phyloP scores from a whole-genome alignment of 208 protist genomes.

The Trypanosomatidae sp. region DNA sequence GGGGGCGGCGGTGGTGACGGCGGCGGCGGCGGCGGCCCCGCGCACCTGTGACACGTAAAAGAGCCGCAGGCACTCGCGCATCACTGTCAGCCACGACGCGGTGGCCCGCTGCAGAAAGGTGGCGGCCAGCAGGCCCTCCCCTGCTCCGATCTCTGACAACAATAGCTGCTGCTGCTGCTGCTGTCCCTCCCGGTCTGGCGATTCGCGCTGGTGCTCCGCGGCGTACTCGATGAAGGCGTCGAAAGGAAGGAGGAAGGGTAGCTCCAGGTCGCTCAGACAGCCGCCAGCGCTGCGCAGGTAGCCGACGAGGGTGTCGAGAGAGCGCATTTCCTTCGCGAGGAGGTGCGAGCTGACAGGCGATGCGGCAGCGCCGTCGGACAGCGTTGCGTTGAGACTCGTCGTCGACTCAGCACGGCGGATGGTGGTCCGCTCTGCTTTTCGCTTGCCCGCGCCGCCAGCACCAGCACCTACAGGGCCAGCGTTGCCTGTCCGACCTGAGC shows the following conservation, averaged over 20 bases:
- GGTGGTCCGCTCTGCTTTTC: too few species aligned
- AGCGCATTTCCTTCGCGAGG: slow-evolving; percentile 32
- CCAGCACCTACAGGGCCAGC: too few species aligned
- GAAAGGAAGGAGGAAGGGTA: slow-evolving; percentile 78
- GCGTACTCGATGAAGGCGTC: slow-evolving; percentile 65
- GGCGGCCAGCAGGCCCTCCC: too few species aligned
- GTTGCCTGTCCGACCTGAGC: too few species aligned
- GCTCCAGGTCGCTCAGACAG: slow-evolving; percentile 68
- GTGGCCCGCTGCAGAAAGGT: slow-evolving; percentile 18
- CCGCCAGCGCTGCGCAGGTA: slow-evolving; percentile 78
- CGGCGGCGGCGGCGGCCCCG: not conserved
- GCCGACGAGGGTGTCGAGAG: slow-evolving; percentile 59
- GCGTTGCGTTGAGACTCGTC: not conserved
- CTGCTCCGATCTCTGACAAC: too few species aligned
- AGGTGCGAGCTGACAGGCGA: too few species aligned
- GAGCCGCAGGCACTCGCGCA: slow-evolving; percentile 80
- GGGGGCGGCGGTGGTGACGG: slow-evolving; percentile 4
- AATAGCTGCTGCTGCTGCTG: too few species aligned
- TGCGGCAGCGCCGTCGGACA: too few species aligned
- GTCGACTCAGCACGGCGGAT: not conserved
- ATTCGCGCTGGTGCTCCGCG: too few species aligned
- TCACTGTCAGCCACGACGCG: slow-evolving; percentile 73
- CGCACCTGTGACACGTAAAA: slow-evolving; percentile 71
- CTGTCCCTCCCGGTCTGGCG: too few species aligned
- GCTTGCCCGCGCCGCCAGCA: too few species aligned